Conservation (phyloP, 495 filamentous ascomycete genomes). For the Clohesyomyces aquaticus region DNA sequence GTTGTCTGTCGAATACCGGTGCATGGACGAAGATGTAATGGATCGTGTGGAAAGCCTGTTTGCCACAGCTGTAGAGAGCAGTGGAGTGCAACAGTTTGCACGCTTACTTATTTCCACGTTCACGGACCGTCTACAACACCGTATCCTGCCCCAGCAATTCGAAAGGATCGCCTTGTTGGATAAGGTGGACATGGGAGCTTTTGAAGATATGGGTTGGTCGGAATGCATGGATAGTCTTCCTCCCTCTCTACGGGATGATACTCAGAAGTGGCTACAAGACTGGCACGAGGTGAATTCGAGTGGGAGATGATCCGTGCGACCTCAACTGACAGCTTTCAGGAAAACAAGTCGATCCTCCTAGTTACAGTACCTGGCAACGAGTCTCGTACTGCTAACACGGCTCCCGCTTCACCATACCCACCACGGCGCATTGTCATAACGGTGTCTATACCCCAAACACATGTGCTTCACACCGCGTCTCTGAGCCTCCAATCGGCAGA, state of each 20-base stretch:
- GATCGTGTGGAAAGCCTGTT: conserved; percentile 53
- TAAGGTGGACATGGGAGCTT: conserved; percentile 37
- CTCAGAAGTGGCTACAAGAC: conserved; percentile 41
- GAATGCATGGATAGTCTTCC: conserved; percentile 43
- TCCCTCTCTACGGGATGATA: conserved; percentile 21
- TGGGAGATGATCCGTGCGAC: background rate
- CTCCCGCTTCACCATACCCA: conserved; percentile 15
- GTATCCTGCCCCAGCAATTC: conserved; percentile 31
- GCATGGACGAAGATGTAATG: conserved; percentile 67
- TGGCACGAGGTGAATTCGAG: conserved; percentile 45
- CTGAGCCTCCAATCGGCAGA: conserved; percentile 57
- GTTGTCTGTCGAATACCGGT: conserved; percentile 75
- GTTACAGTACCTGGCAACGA: background rate
- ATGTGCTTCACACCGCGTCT: conserved; percentile 82
- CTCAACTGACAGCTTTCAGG: conserved; percentile 15
- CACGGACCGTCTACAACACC: conserved; percentile 32
- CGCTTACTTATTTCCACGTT: conserved; percentile 54
- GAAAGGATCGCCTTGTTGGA: conserved; percentile 41
- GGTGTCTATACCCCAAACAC: conserved; percentile 84
- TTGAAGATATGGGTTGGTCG: conserved; percentile 45
- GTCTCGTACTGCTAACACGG: conserved; percentile 6
- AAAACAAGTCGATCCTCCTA: conserved; percentile 24
- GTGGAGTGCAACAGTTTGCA: conserved; percentile 52
- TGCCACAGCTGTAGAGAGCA: conserved; percentile 49
- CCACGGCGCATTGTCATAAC: conserved; percentile 59